These are phyloP conservation scores for Terana coerulea DNA, from an alignment of 768 basidiomycete species.

Conservation along the genomic window DNA sequence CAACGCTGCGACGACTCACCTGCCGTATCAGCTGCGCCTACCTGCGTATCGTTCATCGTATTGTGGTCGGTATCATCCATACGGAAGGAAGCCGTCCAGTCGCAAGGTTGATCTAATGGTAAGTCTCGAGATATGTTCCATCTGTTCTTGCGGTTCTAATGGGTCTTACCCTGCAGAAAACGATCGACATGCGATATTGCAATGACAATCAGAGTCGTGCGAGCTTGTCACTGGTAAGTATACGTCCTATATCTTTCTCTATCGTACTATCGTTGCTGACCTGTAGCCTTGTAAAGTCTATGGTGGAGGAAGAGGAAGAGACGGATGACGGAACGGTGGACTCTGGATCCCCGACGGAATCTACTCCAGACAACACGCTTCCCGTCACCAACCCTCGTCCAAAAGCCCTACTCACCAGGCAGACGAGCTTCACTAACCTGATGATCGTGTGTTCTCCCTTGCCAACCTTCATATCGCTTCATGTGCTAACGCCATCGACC, in stretches of 20 bases:
- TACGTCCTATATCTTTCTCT: background rate
- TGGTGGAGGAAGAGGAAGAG: constrained; percentile 3
- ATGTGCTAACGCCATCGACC: background rate
- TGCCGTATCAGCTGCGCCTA: background rate
- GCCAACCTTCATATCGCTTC: background rate
- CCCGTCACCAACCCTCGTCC: too few species aligned
- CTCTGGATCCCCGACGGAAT: background rate
- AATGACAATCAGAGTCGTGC: background rate
- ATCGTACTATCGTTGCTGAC: background rate
- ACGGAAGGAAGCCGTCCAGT: background rate
- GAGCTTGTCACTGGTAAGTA: constrained; percentile 1
- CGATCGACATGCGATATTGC: background rate
- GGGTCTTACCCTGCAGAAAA: background rate
- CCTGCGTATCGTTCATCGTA: constrained; percentile 4
- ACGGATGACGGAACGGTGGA: background rate
- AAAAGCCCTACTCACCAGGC: background rate
- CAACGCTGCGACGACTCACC: background rate
- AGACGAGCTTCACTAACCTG: background rate
- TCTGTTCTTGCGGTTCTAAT: background rate
- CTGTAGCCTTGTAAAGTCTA: background rate
- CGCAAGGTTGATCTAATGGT: constrained; percentile 6
- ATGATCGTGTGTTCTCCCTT: background rate
- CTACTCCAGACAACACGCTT: too few species aligned
- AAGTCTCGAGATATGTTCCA: background rate
- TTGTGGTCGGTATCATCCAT: constrained; percentile 6